Conservation (phyloP, 2,329 filamentous ascomycete genomes). For the Xylogone sp. region DNA sequence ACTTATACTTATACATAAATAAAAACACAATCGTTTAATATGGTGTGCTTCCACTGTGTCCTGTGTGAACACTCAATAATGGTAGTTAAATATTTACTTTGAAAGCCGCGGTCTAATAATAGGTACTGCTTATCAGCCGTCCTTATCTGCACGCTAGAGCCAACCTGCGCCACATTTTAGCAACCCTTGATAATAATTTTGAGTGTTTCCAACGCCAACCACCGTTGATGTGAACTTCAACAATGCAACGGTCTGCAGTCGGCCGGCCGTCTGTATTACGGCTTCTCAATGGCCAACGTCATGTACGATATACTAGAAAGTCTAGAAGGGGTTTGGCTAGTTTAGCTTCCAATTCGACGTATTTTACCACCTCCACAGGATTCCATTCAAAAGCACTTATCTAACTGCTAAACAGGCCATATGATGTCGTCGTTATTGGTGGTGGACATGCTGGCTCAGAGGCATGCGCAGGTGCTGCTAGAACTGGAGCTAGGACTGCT, state of each 20-base stretch:
- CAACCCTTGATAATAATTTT: background rate
- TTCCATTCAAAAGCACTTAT: background rate
- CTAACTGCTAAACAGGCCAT: constrained; percentile 34
- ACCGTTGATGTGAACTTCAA: background rate
- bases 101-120: too few relatives aligned
- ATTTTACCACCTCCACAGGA: background rate
- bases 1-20: too few relatives aligned
- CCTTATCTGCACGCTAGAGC: too few relatives aligned
- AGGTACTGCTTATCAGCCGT: too few relatives aligned
- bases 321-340: background rate
- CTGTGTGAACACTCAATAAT: too few relatives aligned
- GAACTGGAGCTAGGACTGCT: constrained; percentile 82
- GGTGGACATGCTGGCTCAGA: constrained; percentile 95
- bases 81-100: too few relatives aligned
- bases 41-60: too few relatives aligned
- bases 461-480: constrained; percentile 85
- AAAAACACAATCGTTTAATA: too few relatives aligned
- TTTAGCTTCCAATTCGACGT: background rate
- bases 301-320: background rate
- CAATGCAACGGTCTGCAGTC: background rate
- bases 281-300: background rate
- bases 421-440: constrained; percentile 93
- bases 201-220: background rate
- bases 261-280: background rate
- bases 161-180: too few relatives aligned